A percentile compares a stretch with the other conserved stretches of the same genome.
These are phyloP conservation scores for Hura crepitans DNA, from an alignment of 441 rosid genomes.

Conservation along the genomic window DNA sequence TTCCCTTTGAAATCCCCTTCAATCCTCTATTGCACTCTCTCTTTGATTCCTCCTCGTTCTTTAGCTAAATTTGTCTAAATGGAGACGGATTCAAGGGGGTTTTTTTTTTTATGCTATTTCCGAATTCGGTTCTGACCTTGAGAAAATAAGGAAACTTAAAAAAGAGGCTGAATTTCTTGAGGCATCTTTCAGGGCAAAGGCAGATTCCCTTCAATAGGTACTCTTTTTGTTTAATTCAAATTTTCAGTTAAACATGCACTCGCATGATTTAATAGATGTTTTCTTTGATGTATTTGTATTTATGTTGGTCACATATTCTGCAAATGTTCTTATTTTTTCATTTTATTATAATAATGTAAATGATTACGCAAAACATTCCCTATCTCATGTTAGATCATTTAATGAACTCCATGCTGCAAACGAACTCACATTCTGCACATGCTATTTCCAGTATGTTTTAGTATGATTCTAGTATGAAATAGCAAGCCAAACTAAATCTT, in stretches of 20 bases:
- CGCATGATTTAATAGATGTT: not conserved
- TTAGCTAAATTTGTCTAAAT: too few species aligned
- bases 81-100: too few species aligned
- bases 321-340: not conserved
- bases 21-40: too few species aligned
- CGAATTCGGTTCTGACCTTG: slow-evolving; percentile 98
- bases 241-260: slow-evolving; percentile 12
- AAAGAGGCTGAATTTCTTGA: slow-evolving; percentile 99
- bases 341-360: slow-evolving; percentile 1
- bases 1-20: too few species aligned
- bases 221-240: slow-evolving; percentile 16
- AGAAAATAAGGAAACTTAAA: slow-evolving; percentile 94
- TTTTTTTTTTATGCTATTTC: too few species aligned
- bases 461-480: not conserved
- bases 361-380: not conserved
- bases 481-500: not conserved
- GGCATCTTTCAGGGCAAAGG: slow-evolving; percentile 95
- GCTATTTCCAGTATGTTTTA: slow-evolving; percentile 1
- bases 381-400: slow-evolving; percentile 2
- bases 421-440: not conserved
- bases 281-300: not conserved
- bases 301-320: not conserved
- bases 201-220: slow-evolving; percentile 81
- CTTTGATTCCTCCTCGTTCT: too few species aligned
- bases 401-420: slow-evolving; percentile 2